A percentile compares a stretch with the other conserved stretches of the same genome.
phyloP scores from a whole-genome alignment of 768 basidiomycete genomes.

The Lentinula lateritia region DNA sequence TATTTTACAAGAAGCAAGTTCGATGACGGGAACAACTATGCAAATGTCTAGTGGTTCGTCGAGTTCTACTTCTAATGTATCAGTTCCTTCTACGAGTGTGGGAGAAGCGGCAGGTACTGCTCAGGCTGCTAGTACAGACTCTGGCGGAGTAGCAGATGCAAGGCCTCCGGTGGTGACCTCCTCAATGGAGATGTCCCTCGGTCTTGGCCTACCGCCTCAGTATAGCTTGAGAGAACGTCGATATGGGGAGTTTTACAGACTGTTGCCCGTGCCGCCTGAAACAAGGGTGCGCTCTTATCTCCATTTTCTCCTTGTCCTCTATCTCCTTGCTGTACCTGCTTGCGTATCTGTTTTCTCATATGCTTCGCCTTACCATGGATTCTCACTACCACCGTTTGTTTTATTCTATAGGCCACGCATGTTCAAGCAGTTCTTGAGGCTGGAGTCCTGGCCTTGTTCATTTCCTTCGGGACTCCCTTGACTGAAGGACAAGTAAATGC shows the following conservation, averaged over 20 bases:
- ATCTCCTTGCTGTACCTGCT: neutral
- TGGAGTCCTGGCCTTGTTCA: neutral
- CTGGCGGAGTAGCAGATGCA: neutral
- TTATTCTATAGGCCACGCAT: neutral
- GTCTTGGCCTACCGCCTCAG: neutral
- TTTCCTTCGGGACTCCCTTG: neutral
- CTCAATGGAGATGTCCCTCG: neutral
- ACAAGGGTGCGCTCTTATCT: slow-evolving; percentile 6
- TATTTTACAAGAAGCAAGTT: neutral
- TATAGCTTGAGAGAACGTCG: neutral
- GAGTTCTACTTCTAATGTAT: slow-evolving; percentile 1
- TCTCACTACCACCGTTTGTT: neutral
- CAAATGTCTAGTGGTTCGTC: slow-evolving; percentile 4
- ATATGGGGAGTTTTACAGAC: slow-evolving; percentile 3
- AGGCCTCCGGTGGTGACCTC: neutral
- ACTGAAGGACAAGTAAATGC: neutral
- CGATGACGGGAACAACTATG: slow-evolving; percentile 3
- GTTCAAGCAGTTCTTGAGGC: neutral
- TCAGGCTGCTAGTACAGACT: neutral
- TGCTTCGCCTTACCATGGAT: neutral
- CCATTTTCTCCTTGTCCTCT: neutral
- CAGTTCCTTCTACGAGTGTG: neutral
- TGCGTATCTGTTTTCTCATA: neutral
- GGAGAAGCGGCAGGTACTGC: slow-evolving; percentile 1
- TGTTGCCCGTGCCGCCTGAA: slow-evolving; percentile 5